Evolutionary conservation across 1,139 yeast species (phyloP).

Genomic region (Ogataea hybrid): DNA sequence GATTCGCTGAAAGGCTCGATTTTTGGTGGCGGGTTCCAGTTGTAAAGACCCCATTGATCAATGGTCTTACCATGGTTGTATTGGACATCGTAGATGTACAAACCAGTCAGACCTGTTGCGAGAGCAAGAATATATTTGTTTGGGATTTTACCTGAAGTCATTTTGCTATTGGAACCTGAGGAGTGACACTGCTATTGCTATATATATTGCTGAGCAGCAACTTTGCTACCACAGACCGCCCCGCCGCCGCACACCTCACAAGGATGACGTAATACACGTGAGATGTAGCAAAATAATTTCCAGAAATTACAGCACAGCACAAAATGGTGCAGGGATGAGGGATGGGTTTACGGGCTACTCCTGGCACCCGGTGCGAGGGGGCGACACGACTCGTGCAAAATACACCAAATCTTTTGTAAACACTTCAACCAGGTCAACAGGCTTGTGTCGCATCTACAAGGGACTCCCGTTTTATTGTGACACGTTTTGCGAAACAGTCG

Average conservation of each 20-base stretch:
- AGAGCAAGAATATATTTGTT: constrained; percentile 30
- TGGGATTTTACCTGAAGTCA: constrained; percentile 18
- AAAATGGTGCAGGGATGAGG: background rate
- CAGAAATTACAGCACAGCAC: background rate
- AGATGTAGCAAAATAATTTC: background rate
- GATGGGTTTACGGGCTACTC: too few species aligned
- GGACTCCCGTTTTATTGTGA: constrained; percentile 1
- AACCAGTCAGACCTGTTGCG: constrained; percentile 39
- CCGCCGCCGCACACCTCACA: constrained; percentile 2
- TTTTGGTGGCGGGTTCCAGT: constrained; percentile 29
- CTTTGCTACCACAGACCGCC: constrained; percentile 7
- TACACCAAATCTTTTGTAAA: background rate
- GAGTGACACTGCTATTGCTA: background rate
- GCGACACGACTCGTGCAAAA: background rate
- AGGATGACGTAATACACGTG: background rate
- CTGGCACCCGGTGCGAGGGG: constrained; percentile 1
- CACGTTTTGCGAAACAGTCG: constrained; percentile 1
- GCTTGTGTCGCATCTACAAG: background rate
- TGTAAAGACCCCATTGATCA: constrained; percentile 29
- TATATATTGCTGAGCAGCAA: constrained; percentile 5
- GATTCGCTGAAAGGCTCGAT: constrained; percentile 27
- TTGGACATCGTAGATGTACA: constrained; percentile 37
- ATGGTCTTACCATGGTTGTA: constrained; percentile 27
- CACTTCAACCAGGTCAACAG: background rate
- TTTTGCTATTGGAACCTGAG: background rate